Evolutionary conservation across 2,329 filamentous ascomycete species (phyloP).

Genomic region (Phialophora macrospora): DNA sequence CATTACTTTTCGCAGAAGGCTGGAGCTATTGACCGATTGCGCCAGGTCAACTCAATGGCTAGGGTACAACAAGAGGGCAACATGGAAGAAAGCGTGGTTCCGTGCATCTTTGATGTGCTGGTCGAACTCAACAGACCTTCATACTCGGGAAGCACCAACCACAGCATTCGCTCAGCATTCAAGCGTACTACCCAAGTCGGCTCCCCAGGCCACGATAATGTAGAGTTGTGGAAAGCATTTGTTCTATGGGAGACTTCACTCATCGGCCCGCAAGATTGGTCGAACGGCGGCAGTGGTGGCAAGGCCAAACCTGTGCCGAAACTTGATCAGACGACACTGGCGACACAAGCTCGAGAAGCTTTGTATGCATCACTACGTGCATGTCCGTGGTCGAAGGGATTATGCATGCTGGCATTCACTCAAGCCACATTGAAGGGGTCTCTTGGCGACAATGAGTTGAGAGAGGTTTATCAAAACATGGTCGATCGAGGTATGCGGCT

Average conservation of each 20-base stretch:
- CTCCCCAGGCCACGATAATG: conserved; percentile 44
- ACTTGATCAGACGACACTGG: conserved; percentile 39
- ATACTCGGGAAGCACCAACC: conserved; percentile 53
- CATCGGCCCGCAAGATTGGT: not conserved
- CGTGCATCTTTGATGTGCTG: conserved; percentile 59
- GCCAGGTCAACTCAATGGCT: conserved; percentile 57
- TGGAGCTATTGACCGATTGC: conserved; percentile 75
- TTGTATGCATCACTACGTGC: conserved; percentile 61
- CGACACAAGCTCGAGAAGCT: conserved; percentile 49
- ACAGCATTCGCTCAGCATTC: conserved; percentile 61
- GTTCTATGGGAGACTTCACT: conserved; percentile 55
- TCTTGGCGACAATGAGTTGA: conserved; percentile 26
- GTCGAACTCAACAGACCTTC: conserved; percentile 57
- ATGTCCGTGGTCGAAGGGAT: conserved; percentile 68
- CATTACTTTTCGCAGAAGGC: conserved; percentile 75
- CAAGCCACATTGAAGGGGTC: conserved; percentile 43
- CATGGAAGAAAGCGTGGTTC: conserved; percentile 30
- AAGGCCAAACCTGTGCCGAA: not conserved
- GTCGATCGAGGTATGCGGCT: conserved; percentile 34
- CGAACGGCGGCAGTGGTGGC: not conserved
- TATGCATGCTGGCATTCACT: conserved; percentile 63
- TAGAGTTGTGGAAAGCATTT: conserved; percentile 59
- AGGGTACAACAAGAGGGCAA: conserved; percentile 36
- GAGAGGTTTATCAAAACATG: conserved; percentile 34
- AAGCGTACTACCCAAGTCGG: conserved; percentile 52